phyloP scores from a whole-genome alignment of 2,329 filamentous ascomycete genomes.

The Calonectria montana region DNA sequence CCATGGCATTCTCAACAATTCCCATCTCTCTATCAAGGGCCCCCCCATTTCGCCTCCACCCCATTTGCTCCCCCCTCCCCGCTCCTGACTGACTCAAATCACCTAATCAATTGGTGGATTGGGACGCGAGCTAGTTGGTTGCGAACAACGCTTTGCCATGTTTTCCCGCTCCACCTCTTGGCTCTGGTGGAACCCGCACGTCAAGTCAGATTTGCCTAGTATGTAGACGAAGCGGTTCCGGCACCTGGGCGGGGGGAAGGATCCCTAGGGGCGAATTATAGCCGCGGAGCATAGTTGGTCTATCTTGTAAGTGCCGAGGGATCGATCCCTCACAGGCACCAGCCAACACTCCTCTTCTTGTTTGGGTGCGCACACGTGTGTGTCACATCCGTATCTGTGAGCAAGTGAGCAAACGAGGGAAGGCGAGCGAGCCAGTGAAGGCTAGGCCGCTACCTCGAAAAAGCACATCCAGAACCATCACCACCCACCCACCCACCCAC shows the following conservation, averaged over 20 bases:
- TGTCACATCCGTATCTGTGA: neutral
- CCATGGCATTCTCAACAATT: slow-evolving; percentile 24
- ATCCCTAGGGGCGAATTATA: neutral
- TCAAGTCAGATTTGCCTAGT: neutral
- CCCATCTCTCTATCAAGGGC: neutral
- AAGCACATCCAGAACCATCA: neutral
- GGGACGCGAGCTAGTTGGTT: neutral
- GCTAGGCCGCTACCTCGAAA: neutral
- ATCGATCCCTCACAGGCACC: neutral
- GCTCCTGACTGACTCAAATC: neutral
- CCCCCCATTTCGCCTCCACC: neutral
- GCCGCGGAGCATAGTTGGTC: neutral
- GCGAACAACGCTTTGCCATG: neutral
- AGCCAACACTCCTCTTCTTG: neutral
- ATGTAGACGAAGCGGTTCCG: neutral
- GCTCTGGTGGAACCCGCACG: neutral
- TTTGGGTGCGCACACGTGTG: neutral
- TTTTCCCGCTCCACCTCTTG: neutral
- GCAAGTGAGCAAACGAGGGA: neutral
- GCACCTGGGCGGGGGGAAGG: neutral
- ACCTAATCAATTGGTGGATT: slow-evolving; percentile 2
- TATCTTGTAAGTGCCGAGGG: slow-evolving; percentile 7
- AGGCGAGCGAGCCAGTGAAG: neutral
- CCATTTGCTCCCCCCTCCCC: neutral
- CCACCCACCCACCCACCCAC: neutral